These are phyloP conservation scores for Wilcoxina mikolae DNA, from an alignment of 495 filamentous ascomycete species.

Conservation along the genomic window DNA sequence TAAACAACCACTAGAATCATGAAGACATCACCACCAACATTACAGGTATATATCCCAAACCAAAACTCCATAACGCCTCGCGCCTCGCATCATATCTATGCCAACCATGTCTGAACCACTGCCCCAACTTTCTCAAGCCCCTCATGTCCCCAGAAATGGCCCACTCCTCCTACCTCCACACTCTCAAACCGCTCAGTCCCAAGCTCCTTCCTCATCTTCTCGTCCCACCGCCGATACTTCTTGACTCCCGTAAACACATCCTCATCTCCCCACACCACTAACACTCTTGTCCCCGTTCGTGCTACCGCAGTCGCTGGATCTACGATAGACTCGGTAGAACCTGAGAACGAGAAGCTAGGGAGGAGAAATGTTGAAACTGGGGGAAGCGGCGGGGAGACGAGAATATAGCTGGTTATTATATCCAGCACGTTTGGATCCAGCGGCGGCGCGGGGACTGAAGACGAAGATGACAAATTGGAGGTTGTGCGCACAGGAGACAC, in stretches of 20 bases:
- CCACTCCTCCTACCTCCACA: conserved; percentile 50
- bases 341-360: not conserved
- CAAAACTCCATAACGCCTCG: no score
- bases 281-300: conserved; percentile 36
- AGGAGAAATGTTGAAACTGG: conserved; percentile 18
- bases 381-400: conserved; percentile 57
- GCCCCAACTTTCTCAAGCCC: conserved; percentile 40
- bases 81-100: not conserved
- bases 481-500: not conserved
- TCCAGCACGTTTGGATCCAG: not conserved
- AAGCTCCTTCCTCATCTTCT: conserved; percentile 35
- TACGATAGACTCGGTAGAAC: not conserved
- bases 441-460: not conserved
- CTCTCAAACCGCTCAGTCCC: conserved; percentile 35
- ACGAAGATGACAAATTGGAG: not conserved
- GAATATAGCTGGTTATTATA: conserved; percentile 47
- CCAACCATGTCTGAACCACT: conserved; percentile 13
- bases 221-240: conserved; percentile 57
- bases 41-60: no score
- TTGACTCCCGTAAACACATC: conserved; percentile 60
- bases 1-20: no score
- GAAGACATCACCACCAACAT: no score
- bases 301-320: not conserved
- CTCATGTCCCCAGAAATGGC: conserved; percentile 70
- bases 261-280: conserved; percentile 64